A percentile compares a stretch with the other conserved stretches of the same genome.
Evolutionary conservation across 129 eudicot species (phyloP).

Genomic region (Rutidosis leptorrhynchoides): DNA sequence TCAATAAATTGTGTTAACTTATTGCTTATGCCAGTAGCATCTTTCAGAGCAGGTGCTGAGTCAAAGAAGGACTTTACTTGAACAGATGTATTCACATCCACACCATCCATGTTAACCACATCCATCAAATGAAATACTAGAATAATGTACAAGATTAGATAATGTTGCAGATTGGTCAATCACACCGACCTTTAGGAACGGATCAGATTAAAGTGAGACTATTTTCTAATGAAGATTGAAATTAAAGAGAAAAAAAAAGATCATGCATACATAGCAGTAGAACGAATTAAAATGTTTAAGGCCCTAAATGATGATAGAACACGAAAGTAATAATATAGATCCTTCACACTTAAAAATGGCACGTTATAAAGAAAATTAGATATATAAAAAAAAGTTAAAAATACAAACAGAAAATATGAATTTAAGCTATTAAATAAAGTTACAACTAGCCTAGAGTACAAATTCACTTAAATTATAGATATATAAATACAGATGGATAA

Average conservation of each 20-base stretch:
- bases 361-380: not conserved
- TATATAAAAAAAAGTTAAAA: too few species aligned
- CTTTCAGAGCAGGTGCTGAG: conserved; percentile 74
- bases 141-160: not conserved
- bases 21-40: conserved; percentile 39
- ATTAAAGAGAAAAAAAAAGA: not conserved
- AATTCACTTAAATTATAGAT: conserved; percentile 10
- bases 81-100: conserved; percentile 29
- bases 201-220: not conserved
- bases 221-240: not conserved
- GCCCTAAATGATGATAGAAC: too few species aligned
- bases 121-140: conserved; percentile 40
- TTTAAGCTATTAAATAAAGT: not conserved
- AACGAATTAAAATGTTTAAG: too few species aligned
- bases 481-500: not conserved
- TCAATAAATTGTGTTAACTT: conserved; percentile 53
- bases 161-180: not conserved
- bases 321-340: too few species aligned
- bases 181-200: not conserved
- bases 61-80: conserved; percentile 70
- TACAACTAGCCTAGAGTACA: not conserved
- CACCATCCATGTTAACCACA: conserved; percentile 26
- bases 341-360: too few species aligned
- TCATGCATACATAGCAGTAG: not conserved
- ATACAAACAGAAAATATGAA: not conserved